Base-by-base conservation (phyloP, 352 stramenopile species). In the Phytopythium mirpurense region DNA sequence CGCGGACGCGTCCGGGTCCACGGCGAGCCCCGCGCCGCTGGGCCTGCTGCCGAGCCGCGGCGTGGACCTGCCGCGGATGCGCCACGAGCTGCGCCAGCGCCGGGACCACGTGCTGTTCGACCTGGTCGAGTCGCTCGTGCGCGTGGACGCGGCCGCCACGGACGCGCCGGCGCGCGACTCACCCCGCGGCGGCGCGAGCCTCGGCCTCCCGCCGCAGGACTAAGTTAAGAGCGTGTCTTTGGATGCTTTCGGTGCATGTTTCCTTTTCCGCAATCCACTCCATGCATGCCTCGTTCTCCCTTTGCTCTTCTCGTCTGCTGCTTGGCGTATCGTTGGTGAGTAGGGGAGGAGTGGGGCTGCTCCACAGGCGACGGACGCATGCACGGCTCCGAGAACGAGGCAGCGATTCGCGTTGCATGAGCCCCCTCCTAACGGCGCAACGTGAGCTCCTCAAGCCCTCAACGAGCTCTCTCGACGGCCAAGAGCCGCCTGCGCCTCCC, bases 21-120 rank as follows among this genome's bases (percentile, higher is more conserved):
- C 21, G 1, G 47, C 9, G 5, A 27, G 15, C 27, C 21, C 27
- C 5, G n/a, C 35, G 23, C 42, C 42, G 23, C 26, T 51, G 16
- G 45, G 45, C 18, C n/a, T 51, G 16, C 45, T 51, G 26, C 45
- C 38, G n/a, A 29, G 45, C 6, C 45, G 45, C 31, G 45, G 27
- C 9, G 45, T 29, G 3, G 45, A 51, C 45, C n/a, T 51, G 45
- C 45, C 45, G 45, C 45, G 45, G 3, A 51, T 51, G 26, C 45
- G 45, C 26, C 38, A 51, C 27, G 45, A 51, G 31, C 45, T 51
- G 15, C 45, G 45, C n/a, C 45, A 40, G 45, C 45, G 45, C 45
- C 45, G 45, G 6, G 45, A 51, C 5, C 45, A 51, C 29, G 31
- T 18, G 1, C 29, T 51, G 27, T 51, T 38, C n/a, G 45, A 51